Evolutionary conservation across 805 yeast genomes (phyloP).

Genomic region (Candida hungchunana): DNA sequence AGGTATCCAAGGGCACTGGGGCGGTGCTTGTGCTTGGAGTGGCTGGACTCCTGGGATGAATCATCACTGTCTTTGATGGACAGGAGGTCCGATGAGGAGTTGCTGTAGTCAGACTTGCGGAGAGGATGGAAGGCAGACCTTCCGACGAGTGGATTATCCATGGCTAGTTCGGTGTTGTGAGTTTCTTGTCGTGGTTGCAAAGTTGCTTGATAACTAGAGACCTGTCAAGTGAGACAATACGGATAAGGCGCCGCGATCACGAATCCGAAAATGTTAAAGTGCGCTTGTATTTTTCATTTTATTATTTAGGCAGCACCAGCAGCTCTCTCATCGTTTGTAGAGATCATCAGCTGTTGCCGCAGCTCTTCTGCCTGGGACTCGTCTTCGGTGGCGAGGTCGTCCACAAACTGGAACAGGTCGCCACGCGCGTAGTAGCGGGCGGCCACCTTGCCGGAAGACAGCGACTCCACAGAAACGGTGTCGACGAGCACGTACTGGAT

Average conservation of each 20-base stretch:
- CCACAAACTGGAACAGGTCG: slow-evolving; percentile 37
- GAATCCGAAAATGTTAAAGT: too few species aligned
- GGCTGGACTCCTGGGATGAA: neutral
- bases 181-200: neutral
- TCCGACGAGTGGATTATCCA: slow-evolving; percentile 9
- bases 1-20: too few species aligned
- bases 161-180: neutral
- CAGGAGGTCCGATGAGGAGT: slow-evolving; percentile 3
- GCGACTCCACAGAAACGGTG: slow-evolving; percentile 38
- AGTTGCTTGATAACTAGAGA: neutral
- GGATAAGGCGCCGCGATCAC: too few species aligned
- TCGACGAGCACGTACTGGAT: slow-evolving; percentile 46
- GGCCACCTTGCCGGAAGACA: slow-evolving; percentile 31
- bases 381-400: slow-evolving; percentile 41
- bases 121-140: slow-evolving; percentile 7
- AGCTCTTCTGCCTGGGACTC: slow-evolving; percentile 30
- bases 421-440: slow-evolving; percentile 44
- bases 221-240: neutral
- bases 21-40: neutral
- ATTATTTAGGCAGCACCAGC: too few species aligned
- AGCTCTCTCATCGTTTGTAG: neutral
- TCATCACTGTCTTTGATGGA: slow-evolving; percentile 1
- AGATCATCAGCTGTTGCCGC: slow-evolving; percentile 27
- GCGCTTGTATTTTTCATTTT: too few species aligned
- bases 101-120: neutral